phyloP scores from a whole-genome alignment of 164 flowering plant species.

The Vitis cinerea region DNA sequence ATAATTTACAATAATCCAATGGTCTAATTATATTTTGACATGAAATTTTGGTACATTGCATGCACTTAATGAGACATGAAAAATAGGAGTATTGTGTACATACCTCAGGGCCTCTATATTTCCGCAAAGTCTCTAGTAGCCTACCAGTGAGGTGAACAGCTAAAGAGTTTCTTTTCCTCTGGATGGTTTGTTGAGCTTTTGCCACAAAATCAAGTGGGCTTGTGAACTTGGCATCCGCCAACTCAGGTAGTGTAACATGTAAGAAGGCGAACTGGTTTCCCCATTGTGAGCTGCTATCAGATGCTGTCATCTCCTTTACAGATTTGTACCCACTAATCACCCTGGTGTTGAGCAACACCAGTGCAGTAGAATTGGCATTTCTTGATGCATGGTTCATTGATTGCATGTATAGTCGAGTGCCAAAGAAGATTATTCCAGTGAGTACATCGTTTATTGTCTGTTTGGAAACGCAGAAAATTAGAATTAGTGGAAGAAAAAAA shows the following conservation, averaged over 20 bases:
- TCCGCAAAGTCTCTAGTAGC: conserved; percentile 35
- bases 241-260: conserved; percentile 13
- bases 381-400: conserved; percentile 3
- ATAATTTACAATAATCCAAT: too few species aligned
- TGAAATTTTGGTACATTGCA: too few species aligned
- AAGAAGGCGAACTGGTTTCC: conserved; percentile 23
- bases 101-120: conserved; percentile 49
- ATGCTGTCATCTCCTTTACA: conserved; percentile 42
- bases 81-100: background rate
- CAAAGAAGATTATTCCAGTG: conserved; percentile 46
- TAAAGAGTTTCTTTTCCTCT: conserved; percentile 34
- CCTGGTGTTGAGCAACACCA: conserved; percentile 64
- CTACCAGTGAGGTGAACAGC: conserved; percentile 40
- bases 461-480: too few species aligned
- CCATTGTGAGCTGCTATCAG: conserved; percentile 16
- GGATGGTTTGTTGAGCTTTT: conserved; percentile 29
- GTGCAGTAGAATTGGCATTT: conserved; percentile 32
- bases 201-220: conserved; percentile 40
- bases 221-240: background rate
- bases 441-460: conserved; percentile 68
- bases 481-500: too few species aligned
- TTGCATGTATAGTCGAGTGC: conserved; percentile 58
- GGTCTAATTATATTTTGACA: too few species aligned
- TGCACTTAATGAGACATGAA: too few species aligned
- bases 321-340: conserved; percentile 32